Conservation (phyloP, 2,329 filamentous ascomycete species). For the Trichoderma breve region DNA sequence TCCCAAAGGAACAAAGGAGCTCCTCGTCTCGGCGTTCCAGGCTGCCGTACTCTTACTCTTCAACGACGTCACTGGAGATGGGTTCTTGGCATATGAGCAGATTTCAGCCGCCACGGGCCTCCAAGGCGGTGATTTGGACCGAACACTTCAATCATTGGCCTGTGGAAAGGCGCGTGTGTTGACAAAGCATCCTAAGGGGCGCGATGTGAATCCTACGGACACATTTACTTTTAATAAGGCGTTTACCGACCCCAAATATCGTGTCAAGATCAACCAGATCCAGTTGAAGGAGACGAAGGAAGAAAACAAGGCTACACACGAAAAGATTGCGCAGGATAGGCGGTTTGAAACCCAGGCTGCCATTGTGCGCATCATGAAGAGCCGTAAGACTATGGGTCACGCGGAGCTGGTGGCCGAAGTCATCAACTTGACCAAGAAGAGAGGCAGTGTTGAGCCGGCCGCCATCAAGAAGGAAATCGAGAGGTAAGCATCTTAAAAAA, state of each 20-base stretch:
- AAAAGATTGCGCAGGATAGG: constrained; percentile 81
- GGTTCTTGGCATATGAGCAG: constrained; percentile 69
- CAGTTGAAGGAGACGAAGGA: constrained; percentile 94
- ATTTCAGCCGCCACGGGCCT: constrained; percentile 74
- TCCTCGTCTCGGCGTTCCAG: constrained; percentile 89
- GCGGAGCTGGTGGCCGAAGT: constrained; percentile 87
- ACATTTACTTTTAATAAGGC: constrained; percentile 77
- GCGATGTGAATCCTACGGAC: constrained; percentile 75
- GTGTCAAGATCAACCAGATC: constrained; percentile 98
- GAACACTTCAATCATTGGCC: constrained; percentile 91
- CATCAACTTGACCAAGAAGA: constrained; percentile 81
- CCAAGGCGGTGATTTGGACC: constrained; percentile 73
- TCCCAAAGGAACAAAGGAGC: constrained; percentile 75
- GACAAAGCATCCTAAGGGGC: constrained; percentile 78
- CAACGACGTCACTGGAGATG: constrained; percentile 63
- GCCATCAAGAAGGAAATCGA: constrained; percentile 98
- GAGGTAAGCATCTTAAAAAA: constrained; percentile 56
- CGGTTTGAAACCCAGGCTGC: constrained; percentile 97
- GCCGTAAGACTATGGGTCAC: constrained; percentile 81
- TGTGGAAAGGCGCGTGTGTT: constrained; percentile 86
- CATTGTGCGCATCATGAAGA: constrained; percentile 97
- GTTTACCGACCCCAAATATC: constrained; percentile 79
- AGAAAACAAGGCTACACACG: constrained; percentile 92
- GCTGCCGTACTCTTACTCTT: constrained; percentile 88
- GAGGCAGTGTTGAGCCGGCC: constrained; percentile 78